These are phyloP conservation scores for Ustilago vetiveriae DNA, from an alignment of 1,284 basidiomycete species.

Conservation along the genomic window DNA sequence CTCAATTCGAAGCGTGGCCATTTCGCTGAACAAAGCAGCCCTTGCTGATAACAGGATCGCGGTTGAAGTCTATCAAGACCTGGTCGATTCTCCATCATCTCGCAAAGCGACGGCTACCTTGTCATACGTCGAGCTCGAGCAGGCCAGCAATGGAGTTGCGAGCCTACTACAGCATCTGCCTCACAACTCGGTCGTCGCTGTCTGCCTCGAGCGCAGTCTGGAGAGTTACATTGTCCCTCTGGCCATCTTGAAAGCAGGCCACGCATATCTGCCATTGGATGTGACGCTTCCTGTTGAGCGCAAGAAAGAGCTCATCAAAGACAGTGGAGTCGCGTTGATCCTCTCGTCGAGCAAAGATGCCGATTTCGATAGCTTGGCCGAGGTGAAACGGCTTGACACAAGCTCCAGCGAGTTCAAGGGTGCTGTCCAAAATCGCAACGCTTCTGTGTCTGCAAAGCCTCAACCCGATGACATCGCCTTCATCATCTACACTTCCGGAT, in stretches of 20 bases:
- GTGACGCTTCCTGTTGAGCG: slow-evolving; percentile 61
- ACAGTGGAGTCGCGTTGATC: slow-evolving; percentile 49
- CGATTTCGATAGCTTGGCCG: background rate
- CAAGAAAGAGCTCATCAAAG: slow-evolving; percentile 56
- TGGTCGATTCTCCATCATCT: slow-evolving; percentile 4
- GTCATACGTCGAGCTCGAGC: slow-evolving; percentile 49
- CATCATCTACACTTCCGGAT: slow-evolving; percentile 64
- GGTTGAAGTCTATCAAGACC: slow-evolving; percentile 44
- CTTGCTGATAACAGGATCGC: slow-evolving; percentile 17
- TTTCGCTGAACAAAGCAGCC: slow-evolving; percentile 16
- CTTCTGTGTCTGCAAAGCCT: background rate
- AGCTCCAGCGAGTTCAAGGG: slow-evolving; percentile 13
- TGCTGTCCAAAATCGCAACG: background rate
- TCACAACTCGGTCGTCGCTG: slow-evolving; percentile 49
- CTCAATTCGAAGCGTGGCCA: slow-evolving; percentile 9
- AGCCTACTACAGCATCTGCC: slow-evolving; percentile 15
- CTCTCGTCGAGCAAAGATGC: slow-evolving; percentile 19
- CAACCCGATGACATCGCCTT: slow-evolving; percentile 51
- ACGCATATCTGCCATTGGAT: slow-evolving; percentile 65
- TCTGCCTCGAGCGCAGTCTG: slow-evolving; percentile 50
- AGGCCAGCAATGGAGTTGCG: slow-evolving; percentile 30
- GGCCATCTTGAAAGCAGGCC: slow-evolving; percentile 54
- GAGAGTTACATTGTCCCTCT: slow-evolving; percentile 57
- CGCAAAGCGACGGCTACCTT: slow-evolving; percentile 12
- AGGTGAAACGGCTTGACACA: slow-evolving; percentile 9